Percentiles rank a stretch among this genome's conserved stretches.
Evolutionary conservation across 257 asterid genomes (phyloP).

Genomic region (Capsicum baccatum): DNA sequence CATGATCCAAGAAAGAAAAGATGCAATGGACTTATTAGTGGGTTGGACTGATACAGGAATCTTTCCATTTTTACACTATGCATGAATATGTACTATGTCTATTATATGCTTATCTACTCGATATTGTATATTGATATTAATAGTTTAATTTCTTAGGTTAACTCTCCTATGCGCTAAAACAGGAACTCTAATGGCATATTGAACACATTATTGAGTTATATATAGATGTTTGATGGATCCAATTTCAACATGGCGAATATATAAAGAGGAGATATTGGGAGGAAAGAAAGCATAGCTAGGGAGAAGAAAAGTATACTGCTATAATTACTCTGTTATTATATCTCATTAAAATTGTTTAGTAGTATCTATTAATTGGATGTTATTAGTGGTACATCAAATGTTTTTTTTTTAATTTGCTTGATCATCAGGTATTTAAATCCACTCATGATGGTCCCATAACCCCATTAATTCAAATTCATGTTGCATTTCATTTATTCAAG

Average conservation of each 20-base stretch:
- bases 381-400: too few relatives aligned
- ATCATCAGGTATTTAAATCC: too few relatives aligned
- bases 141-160: not conserved
- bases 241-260: not conserved
- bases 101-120: not conserved
- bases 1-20: conserved; percentile 10
- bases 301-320: not conserved
- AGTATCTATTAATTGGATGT: too few relatives aligned
- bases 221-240: not conserved
- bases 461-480: too few relatives aligned
- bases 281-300: not conserved
- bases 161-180: not conserved
- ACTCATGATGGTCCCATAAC: too few relatives aligned
- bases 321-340: not conserved
- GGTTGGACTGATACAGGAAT: not conserved
- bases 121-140: not conserved
- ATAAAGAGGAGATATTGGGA: not conserved
- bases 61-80: not conserved
- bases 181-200: not conserved
- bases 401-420: too few relatives aligned
- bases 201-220: not conserved
- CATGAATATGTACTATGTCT: not conserved
- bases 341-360: too few relatives aligned
- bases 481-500: too few relatives aligned
- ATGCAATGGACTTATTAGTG: not conserved